A percentile compares a stretch with the other conserved stretches of the same genome.
Conservation (phyloP, 768 basidiomycete genomes). For the Kwoniella heveanensis region DNA sequence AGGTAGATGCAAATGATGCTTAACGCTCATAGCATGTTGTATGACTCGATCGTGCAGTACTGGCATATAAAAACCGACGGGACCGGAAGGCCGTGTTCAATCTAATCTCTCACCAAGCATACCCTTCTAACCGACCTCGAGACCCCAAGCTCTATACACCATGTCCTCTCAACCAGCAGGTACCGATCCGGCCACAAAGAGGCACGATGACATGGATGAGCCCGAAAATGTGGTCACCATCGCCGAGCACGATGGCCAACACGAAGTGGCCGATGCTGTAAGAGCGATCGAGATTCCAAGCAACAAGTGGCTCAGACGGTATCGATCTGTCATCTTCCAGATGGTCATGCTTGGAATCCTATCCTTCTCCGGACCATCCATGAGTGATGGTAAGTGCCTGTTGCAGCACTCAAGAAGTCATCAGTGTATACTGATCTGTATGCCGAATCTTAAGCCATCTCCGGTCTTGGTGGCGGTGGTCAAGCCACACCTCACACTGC, state of each 20-base stretch:
- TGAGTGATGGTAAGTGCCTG: constrained; percentile 15
- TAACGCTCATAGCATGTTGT: too few species aligned
- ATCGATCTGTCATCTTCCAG: constrained; percentile 4
- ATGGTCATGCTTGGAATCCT: constrained; percentile 9
- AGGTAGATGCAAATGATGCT: too few species aligned
- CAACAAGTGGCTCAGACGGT: constrained; percentile 10
- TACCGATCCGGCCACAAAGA: background rate
- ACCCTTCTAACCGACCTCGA: too few species aligned
- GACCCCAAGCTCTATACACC: too few species aligned
- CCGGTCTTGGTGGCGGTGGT: constrained; percentile 25
- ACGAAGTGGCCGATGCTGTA: constrained; percentile 7
- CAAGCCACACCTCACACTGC: constrained; percentile 29
- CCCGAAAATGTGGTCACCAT: background rate
- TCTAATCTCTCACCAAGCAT: too few species aligned
- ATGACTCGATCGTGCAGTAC: too few species aligned
- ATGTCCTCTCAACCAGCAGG: background rate
- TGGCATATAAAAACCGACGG: too few species aligned
- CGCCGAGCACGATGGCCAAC: background rate
- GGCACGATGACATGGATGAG: background rate
- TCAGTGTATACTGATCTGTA: background rate
- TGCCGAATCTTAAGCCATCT: constrained; percentile 4
- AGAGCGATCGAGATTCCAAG: constrained; percentile 8
- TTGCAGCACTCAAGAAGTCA: too few species aligned
- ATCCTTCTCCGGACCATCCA: constrained; percentile 20
- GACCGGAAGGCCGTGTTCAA: too few species aligned